Evolutionary conservation across 2,329 filamentous ascomycete species (phyloP).

Genomic region (Phyllachora maydis): DNA sequence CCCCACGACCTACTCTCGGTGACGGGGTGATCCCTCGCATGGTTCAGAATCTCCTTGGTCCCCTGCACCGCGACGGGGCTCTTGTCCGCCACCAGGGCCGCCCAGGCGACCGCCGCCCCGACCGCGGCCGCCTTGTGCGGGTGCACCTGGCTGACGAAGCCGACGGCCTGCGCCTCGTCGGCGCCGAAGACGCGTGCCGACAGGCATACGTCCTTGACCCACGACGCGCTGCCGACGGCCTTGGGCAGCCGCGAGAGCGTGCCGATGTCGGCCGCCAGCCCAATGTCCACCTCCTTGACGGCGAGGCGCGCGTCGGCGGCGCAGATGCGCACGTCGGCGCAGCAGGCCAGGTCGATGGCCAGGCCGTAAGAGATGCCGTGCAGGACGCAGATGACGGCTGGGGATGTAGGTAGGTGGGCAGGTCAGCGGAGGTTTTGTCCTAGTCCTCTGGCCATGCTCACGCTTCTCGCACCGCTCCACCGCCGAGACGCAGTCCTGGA

Average conservation of each 20-base stretch:
- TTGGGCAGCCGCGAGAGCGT: constrained; percentile 56
- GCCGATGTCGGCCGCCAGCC: constrained; percentile 60
- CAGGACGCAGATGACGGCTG: constrained; percentile 65
- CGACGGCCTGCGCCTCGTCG: constrained; percentile 47
- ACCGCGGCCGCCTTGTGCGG: constrained; percentile 43
- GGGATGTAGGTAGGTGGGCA: constrained; percentile 1
- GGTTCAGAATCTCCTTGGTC: constrained; percentile 75
- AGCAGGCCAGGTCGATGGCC: constrained; percentile 52
- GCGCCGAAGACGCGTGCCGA: constrained; percentile 49
- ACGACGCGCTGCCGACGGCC: constrained; percentile 46
- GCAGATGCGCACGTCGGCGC: constrained; percentile 50
- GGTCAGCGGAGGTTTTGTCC: not conserved
- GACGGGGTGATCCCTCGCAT: constrained; percentile 57
- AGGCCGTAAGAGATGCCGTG: constrained; percentile 64
- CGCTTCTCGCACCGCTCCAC: constrained; percentile 82
- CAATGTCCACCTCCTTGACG: constrained; percentile 71
- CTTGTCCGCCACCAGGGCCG: constrained; percentile 49
- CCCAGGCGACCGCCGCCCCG: constrained; percentile 39
- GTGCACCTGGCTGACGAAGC: constrained; percentile 47
- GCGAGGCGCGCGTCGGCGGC: constrained; percentile 38
- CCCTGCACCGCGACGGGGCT: constrained; percentile 75
- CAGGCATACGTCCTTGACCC: constrained; percentile 63
- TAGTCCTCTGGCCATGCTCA: constrained; percentile 14
- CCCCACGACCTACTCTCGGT: constrained; percentile 40
- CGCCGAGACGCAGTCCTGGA: constrained; percentile 58